phyloP scores from a whole-genome alignment of 2,329 filamentous ascomycete genomes.

The Cladosporium sp. region DNA sequence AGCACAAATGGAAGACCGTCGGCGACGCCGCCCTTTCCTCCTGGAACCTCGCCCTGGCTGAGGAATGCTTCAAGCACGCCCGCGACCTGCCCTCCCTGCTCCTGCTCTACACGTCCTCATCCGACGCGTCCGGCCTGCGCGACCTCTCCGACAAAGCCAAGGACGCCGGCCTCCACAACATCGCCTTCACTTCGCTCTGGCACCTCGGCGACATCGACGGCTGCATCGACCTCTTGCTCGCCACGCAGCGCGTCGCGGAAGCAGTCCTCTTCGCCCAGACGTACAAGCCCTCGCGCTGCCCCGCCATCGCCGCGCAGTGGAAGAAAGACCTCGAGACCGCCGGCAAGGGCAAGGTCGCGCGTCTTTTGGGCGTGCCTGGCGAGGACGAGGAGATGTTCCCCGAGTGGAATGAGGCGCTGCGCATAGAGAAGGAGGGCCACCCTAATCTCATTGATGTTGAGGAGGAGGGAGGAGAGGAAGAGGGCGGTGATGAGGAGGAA shows the following conservation, averaged over 20 bases:
- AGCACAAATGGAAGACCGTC: slow-evolving; percentile 98
- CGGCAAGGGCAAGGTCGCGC: slow-evolving; percentile 79
- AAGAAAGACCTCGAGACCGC: slow-evolving; percentile 76
- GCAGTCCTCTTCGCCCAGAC: slow-evolving; percentile 91
- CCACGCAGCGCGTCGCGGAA: slow-evolving; percentile 76
- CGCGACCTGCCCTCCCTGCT: slow-evolving; percentile 87
- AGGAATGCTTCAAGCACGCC: slow-evolving; percentile 87
- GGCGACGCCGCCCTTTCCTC: slow-evolving; percentile 81
- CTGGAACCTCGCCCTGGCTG: slow-evolving; percentile 84
- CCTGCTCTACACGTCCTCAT: slow-evolving; percentile 81
- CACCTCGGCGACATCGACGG: slow-evolving; percentile 75
- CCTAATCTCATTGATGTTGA: slow-evolving; percentile 38
- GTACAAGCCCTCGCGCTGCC: slow-evolving; percentile 78
- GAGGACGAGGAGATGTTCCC: slow-evolving; percentile 71
- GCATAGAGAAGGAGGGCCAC: slow-evolving; percentile 67
- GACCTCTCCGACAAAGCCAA: slow-evolving; percentile 70
- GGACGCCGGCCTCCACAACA: slow-evolving; percentile 76
- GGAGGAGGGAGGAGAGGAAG: slow-evolving; percentile 34
- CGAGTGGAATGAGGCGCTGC: slow-evolving; percentile 89
- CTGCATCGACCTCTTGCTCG: slow-evolving; percentile 72
- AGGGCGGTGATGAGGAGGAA: slow-evolving; percentile 54
- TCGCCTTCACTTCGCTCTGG: slow-evolving; percentile 89
- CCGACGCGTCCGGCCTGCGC: slow-evolving; percentile 68
- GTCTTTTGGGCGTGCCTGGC: slow-evolving; percentile 75
- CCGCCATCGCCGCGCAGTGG: slow-evolving; percentile 68